These are phyloP conservation scores for Citeromyces siamensis DNA, from an alignment of 1,139 yeast species.

Conservation along the genomic window DNA sequence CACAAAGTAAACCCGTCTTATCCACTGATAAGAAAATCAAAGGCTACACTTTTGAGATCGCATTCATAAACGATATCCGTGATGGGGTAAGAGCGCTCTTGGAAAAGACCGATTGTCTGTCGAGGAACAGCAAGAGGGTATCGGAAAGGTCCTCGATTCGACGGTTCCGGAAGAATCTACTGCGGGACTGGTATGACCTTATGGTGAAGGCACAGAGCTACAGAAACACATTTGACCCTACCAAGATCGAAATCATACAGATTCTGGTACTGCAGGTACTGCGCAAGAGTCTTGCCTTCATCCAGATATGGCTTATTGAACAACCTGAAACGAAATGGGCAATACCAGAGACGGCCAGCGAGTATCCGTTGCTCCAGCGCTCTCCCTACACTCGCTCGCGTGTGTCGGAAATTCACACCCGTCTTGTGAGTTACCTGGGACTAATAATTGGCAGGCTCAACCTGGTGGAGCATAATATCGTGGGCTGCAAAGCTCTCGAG, in stretches of 20 bases:
- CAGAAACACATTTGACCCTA: constrained; percentile 54
- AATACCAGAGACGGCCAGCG: constrained; percentile 4
- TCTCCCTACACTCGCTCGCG: constrained; percentile 67
- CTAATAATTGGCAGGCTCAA: constrained; percentile 62
- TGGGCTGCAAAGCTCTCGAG: constrained; percentile 58
- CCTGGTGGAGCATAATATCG: constrained; percentile 58
- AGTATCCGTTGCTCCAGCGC: constrained; percentile 21
- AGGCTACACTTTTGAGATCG: constrained; percentile 27
- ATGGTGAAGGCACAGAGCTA: constrained; percentile 82
- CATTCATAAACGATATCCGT: constrained; percentile 44
- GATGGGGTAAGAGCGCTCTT: constrained; percentile 75
- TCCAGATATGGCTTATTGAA: constrained; percentile 66
- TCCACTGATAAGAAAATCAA: constrained; percentile 23
- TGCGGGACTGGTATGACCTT: constrained; percentile 85
- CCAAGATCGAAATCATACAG: constrained; percentile 60
- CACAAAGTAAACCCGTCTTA: constrained; percentile 33
- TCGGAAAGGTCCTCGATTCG: constrained; percentile 57
- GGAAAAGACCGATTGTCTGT: constrained; percentile 72
- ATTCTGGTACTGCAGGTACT: constrained; percentile 65
- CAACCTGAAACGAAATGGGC: constrained; percentile 6
- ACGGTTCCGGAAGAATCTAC: constrained; percentile 61
- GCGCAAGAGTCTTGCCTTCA: constrained; percentile 58
- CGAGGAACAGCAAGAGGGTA: constrained; percentile 73
- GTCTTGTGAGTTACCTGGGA: constrained; percentile 60
- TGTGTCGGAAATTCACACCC: constrained; percentile 61